phyloP scores from a whole-genome alignment of 495 filamentous ascomycete species.

The Hypoxylon rickii region DNA sequence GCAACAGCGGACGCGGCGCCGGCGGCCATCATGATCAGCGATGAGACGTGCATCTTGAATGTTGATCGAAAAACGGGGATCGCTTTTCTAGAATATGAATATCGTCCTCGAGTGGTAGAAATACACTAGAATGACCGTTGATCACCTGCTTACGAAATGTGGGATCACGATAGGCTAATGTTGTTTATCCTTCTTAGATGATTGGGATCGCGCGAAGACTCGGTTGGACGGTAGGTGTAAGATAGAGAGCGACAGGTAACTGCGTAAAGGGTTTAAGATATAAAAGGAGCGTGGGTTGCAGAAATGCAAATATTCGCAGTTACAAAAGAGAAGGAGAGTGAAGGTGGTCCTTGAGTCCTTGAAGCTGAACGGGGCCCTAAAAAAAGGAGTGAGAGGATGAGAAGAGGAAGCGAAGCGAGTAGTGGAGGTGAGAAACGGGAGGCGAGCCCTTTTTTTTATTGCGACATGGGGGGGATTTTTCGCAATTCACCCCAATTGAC shows the following conservation, averaged over 20 bases:
- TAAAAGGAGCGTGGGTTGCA: conserved; percentile 40
- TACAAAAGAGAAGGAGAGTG: conserved; percentile 21
- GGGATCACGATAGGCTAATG: conserved; percentile 12
- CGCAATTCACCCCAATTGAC: conserved; percentile 18
- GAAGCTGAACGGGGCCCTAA: conserved; percentile 11
- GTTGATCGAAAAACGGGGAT: conserved; percentile 32
- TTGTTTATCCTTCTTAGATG: conserved; percentile 1
- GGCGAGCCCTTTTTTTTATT: conserved; percentile 25
- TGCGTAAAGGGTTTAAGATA: conserved; percentile 9
- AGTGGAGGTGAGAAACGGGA: conserved; percentile 16
- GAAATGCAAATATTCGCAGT: conserved; percentile 24
- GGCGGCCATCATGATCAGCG: conserved; percentile 35
- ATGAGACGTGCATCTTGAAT: conserved; percentile 36
- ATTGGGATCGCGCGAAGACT: background rate
- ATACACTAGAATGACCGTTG: no score
- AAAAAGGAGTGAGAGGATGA: conserved; percentile 17
- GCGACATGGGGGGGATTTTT: conserved; percentile 28
- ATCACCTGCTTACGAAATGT: conserved; percentile 2
- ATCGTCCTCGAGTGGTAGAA: conserved; percentile 12
- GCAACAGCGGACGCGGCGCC: conserved; percentile 34
- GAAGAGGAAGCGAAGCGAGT: conserved; percentile 10
- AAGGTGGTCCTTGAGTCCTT: conserved; percentile 7
- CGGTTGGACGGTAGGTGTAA: background rate
- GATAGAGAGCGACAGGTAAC: conserved; percentile 22
- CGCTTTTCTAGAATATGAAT: conserved; percentile 10